Evolutionary conservation across 495 filamentous ascomycete genomes (phyloP), one percentile per base, ranked within the genome.

Genomic region (Durotheca rogersii): DNA sequence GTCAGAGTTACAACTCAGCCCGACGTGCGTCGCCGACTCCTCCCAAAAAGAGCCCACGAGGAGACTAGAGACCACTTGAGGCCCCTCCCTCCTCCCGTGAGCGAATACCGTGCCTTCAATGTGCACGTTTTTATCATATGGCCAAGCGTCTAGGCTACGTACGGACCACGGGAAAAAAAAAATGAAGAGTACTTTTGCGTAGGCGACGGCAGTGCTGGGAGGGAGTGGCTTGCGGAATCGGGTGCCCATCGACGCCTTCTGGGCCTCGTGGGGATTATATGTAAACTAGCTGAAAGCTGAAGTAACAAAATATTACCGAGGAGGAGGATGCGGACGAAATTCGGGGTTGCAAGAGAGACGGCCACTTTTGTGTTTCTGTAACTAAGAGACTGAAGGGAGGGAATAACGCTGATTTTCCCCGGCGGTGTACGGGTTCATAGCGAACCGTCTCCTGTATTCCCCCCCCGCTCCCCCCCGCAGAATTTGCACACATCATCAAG

Each of bases 1-100:
- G 40, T 50, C 56, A 47, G 50, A 59, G 50, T 50, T 27, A 32
- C 45, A 47, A 40, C 44, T 53, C 50, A 53, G 50, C 50, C 32
- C 46, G 33, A 53, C 46, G 44, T 53, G 56, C 50, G 40, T 59
- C 34, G n/a, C 15, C 34, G 21, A 49, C 38, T 35, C 38, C 49
- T 43, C n/a, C n/a, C n/a, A n/a, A n/a, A n/a, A 52, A 45, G 44
- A 27, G 38, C 25, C 15, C 21, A 38, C 14, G 17, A 2, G 3
- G 32, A 36, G 36, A 3, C 38, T 34, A 31, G 30, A 41, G 45
- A 35, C 49, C 41, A 35, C 42, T 30, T 45, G 33, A 34, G 30
- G 36, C 38, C 16, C 32, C n/a, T n/a, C n/a, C n/a, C n/a, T n/a
- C n/a, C n/a, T n/a, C n/a, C 40, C 21, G 27, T 37, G 29, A 33